phyloP scores from a whole-genome alignment of 108 stramenopile species.

The Cylindrotheca closterium region DNA sequence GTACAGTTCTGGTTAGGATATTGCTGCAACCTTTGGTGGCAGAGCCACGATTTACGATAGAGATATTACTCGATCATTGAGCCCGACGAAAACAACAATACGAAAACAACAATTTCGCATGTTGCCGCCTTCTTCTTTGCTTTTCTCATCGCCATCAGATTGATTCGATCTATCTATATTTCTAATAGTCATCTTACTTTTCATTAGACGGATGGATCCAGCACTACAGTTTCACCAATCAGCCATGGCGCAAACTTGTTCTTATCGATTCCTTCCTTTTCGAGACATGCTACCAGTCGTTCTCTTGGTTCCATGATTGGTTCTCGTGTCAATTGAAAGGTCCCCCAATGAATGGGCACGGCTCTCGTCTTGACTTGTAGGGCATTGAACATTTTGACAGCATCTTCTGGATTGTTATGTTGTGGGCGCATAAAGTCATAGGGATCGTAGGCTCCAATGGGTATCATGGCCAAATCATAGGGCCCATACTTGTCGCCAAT shows the following conservation, averaged over 20 bases:
- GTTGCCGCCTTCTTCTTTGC: no score
- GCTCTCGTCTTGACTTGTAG: constrained; percentile 43
- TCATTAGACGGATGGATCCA: no score
- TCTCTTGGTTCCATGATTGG: constrained; percentile 57
- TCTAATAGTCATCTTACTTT: no score
- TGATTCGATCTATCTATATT: no score
- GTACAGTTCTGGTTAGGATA: no score
- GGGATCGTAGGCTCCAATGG: constrained; percentile 94
- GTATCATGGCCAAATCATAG: constrained; percentile 81
- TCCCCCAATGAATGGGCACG: constrained; percentile 91
- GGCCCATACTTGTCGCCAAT: constrained; percentile 74
- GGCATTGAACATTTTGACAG: constrained; percentile 67
- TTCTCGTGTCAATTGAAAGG: constrained; percentile 78
- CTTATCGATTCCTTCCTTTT: constrained; percentile 1
- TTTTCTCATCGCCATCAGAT: no score
- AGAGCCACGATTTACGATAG: no score
- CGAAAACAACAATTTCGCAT: no score
- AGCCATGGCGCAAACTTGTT: constrained; percentile 11
- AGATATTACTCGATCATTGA: no score
- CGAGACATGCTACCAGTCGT: constrained; percentile 11
- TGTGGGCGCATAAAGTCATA: constrained; percentile 79
- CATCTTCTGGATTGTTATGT: constrained; percentile 82
- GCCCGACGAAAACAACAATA: no score
- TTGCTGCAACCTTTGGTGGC: no score
- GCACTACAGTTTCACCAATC: constrained; percentile 28